Evolutionary conservation across 257 asterid species (phyloP).

Genomic region (Penstemon newberryi): DNA sequence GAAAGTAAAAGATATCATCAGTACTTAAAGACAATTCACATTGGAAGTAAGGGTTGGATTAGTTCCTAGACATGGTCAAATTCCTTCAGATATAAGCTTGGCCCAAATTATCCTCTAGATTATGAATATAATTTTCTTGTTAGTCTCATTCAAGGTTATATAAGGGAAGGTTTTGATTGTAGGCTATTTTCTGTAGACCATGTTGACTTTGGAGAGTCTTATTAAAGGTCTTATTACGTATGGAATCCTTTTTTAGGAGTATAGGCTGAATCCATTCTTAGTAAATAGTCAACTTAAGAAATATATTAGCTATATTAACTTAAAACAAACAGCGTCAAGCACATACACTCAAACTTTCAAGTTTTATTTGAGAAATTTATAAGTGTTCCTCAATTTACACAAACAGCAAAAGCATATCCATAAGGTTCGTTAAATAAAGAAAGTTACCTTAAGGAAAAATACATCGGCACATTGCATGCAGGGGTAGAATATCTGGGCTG

Average conservation of each 20-base stretch:
- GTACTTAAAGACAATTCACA: constrained; percentile 7
- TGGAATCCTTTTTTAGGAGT: too few relatives aligned
- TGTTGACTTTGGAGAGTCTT: too few relatives aligned
- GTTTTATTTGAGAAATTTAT: background rate
- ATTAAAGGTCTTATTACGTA: too few relatives aligned
- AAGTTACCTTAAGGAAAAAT: constrained; percentile 72
- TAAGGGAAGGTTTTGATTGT: background rate
- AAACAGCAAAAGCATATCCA: constrained; percentile 6
- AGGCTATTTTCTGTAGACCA: background rate
- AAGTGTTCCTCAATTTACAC: background rate
- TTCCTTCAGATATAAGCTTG: background rate
- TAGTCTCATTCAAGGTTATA: background rate
- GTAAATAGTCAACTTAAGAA: too few relatives aligned
- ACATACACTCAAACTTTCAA: too few relatives aligned
- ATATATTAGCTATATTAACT: too few relatives aligned
- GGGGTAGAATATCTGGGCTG: constrained; percentile 85
- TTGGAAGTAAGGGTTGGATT: background rate
- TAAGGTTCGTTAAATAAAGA: background rate
- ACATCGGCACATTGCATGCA: constrained; percentile 97
- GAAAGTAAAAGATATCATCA: constrained; percentile 3
- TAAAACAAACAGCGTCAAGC: too few relatives aligned
- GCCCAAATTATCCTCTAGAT: background rate
- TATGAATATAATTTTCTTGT: background rate
- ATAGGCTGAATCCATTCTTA: too few relatives aligned
- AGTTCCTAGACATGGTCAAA: background rate